Conservation (phyloP, 2,329 filamentous ascomycete species). For the Kalaharituber pfeilii region DNA sequence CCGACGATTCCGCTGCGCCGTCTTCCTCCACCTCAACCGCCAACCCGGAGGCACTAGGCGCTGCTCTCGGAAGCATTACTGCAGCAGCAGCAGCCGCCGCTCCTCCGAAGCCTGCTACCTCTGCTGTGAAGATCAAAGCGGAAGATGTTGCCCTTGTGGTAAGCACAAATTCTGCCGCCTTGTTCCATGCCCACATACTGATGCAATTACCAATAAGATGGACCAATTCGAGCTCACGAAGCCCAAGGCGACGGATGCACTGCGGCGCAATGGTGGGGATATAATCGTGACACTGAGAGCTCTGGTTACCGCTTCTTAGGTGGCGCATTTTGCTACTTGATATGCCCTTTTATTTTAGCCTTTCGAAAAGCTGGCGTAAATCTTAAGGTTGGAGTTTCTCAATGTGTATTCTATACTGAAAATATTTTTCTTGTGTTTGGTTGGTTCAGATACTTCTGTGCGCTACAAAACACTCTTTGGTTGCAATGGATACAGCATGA, state of each 20-base stretch:
- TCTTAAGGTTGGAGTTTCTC: no score
- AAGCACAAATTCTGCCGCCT: slow-evolving; percentile 24
- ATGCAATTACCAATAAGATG: slow-evolving; percentile 23
- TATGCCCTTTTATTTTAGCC: no score
- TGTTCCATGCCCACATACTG: neutral
- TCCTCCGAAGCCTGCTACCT: slow-evolving; percentile 26
- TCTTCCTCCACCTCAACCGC: neutral
- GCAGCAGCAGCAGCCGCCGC: slow-evolving; percentile 11
- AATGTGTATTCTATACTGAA: no score
- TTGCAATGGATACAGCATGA: no score
- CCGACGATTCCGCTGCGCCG: slow-evolving; percentile 34
- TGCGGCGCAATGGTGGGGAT: slow-evolving; percentile 55
- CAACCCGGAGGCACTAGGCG: neutral
- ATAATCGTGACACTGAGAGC: slow-evolving; percentile 48
- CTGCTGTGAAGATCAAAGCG: slow-evolving; percentile 50
- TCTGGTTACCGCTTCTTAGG: slow-evolving; percentile 31
- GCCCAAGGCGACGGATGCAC: slow-evolving; percentile 53
- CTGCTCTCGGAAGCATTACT: slow-evolving; percentile 10
- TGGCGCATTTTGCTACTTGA: no score
- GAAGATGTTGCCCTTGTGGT: slow-evolving; percentile 55
- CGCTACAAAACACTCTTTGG: no score
- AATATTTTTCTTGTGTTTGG: no score
- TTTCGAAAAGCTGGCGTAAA: no score
- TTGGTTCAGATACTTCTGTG: no score
- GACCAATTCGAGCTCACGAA: slow-evolving; percentile 39